phyloP scores from a whole-genome alignment of 2,329 filamentous ascomycete genomes.

The Didymellaceae sp. region DNA sequence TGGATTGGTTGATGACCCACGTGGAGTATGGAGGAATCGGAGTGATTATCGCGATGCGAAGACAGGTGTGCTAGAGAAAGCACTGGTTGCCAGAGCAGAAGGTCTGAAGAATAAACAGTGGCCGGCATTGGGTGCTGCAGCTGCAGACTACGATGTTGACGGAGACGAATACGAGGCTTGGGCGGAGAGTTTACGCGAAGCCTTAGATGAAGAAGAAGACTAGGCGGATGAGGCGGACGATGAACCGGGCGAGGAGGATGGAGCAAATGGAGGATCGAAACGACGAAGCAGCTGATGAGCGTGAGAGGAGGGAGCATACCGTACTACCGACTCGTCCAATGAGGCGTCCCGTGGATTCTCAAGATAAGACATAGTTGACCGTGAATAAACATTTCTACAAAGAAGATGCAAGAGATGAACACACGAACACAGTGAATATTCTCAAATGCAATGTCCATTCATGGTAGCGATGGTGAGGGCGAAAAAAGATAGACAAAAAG shows the following conservation, averaged over 20 bases:
- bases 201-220: constrained; percentile 28
- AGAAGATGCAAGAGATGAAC: no score
- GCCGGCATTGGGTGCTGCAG: constrained; percentile 24
- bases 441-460: no score
- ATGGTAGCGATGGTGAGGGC: no score
- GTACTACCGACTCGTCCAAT: no score
- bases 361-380: no score
- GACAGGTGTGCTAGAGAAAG: constrained; percentile 37
- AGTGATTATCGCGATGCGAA: constrained; percentile 9
- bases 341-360: no score
- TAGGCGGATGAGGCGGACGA: constrained; percentile 3
- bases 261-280: background rate
- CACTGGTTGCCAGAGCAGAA: constrained; percentile 32
- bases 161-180: constrained; percentile 34
- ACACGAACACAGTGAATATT: no score
- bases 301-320: no score
- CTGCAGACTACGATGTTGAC: constrained; percentile 7
- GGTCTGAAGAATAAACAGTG: constrained; percentile 2
- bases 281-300: no score
- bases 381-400: no score
- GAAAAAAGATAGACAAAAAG: constrained; percentile 6
- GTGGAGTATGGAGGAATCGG: constrained; percentile 11
- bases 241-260: background rate
- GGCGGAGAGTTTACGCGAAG: constrained; percentile 28
- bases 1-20: constrained; percentile 36